Base-by-base conservation (phyloP, 192 early-diverging fungal genomes). In the Chytriomyces confervae region DNA sequence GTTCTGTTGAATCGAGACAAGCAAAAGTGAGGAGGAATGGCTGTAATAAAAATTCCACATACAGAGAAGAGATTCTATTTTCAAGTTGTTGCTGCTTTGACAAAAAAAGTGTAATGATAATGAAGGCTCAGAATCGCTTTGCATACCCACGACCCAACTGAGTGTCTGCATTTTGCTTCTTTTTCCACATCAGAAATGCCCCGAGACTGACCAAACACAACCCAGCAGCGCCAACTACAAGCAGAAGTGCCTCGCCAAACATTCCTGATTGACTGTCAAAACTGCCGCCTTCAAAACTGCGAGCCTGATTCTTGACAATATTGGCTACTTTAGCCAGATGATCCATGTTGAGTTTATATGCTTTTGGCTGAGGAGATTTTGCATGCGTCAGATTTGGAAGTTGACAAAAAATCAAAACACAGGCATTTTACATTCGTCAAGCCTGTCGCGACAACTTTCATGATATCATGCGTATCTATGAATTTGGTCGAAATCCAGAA, bases 1-100 rank as follows among this genome's bases (percentile, higher is more conserved):
- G 50, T 86, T 29, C 13, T 66, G 44, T 51, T 77, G 18, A 80
- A 86, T 62, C 53, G 83, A 46, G 77, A 72, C n/a, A 86, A 83
- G 61, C 85, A 84, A 64, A 61, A 63, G 44, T 75, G 36, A 36
- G 36, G 36, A 61, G 1, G 57, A 61, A 36, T 36, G 36, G 36
- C 36, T 1, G 0, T 36, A 36, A 36, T 1, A 2, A 36, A 36
- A 1, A 36, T 36, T 36, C 36, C 36, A 36, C 36, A 1, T 1
- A 36, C 36, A 36, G 36, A 36, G 36, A 36, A 36, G 36, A 36
- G 36, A 36, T 36, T 36, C 36, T 36, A 36, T 36, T 36, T 36
- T 36, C 36, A 36, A 61, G 23, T 18, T 3, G 57, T 23, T 61
- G 0, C 16, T 61, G 57, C 57, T 61, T 23, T 2, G 2, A 61